A percentile compares a stretch with the other conserved stretches of the same genome.
Evolutionary conservation across 2,329 filamentous ascomycete species (phyloP).

Genomic region (Alternaria brassicae): DNA sequence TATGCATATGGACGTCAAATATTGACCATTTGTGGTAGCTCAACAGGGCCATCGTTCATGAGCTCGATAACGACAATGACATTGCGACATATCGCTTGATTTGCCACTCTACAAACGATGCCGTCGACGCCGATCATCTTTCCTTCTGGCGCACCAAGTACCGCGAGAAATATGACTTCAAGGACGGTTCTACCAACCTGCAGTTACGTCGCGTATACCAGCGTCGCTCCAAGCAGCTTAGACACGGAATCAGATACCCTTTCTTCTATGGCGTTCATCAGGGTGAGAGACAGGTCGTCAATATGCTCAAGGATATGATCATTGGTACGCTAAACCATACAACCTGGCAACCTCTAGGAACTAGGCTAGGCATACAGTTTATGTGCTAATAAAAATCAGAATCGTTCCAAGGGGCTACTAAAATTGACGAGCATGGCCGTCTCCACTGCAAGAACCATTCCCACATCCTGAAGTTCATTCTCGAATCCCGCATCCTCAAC

Average conservation of each 20-base stretch:
- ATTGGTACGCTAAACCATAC: slow-evolving; percentile 48
- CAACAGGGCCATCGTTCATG: slow-evolving; percentile 49
- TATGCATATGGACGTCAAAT: neutral
- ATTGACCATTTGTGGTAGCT: slow-evolving; percentile 39
- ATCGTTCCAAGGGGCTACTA: slow-evolving; percentile 36
- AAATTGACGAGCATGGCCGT: slow-evolving; percentile 26
- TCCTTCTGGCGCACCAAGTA: slow-evolving; percentile 60
- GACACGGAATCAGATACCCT: slow-evolving; percentile 19
- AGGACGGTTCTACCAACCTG: slow-evolving; percentile 27
- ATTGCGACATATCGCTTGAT: slow-evolving; percentile 51
- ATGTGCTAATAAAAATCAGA: slow-evolving; percentile 25
- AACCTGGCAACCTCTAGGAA: neutral
- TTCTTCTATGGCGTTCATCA: slow-evolving; percentile 30
- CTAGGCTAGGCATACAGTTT: neutral
- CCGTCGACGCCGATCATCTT: slow-evolving; percentile 50
- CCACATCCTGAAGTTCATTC: slow-evolving; percentile 41
- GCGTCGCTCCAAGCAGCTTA: slow-evolving; percentile 31
- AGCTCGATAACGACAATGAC: slow-evolving; percentile 53
- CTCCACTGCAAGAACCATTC: slow-evolving; percentile 46
- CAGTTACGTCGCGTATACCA: slow-evolving; percentile 50
- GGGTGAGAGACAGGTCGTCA: slow-evolving; percentile 46
- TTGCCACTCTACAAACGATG: slow-evolving; percentile 50
- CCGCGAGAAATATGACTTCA: slow-evolving; percentile 51
- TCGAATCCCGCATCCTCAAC: slow-evolving; percentile 37
- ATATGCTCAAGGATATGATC: slow-evolving; percentile 53